phyloP scores from a whole-genome alignment of 164 flowering plant species.

The Vitis amurensis region DNA sequence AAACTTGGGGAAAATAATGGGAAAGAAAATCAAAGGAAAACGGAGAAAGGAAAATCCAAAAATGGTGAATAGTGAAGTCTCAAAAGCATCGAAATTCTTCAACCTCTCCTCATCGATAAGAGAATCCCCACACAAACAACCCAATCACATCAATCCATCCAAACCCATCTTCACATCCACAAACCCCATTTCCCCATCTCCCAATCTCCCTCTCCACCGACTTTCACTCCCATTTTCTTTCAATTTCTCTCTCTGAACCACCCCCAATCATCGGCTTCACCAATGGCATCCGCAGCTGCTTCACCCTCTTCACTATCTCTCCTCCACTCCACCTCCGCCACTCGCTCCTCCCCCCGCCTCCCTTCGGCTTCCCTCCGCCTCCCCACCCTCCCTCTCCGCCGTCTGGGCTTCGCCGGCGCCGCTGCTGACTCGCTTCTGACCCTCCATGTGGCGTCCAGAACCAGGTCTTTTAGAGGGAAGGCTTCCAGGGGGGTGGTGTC shows the following conservation, averaged over 20 bases:
- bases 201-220: not conserved
- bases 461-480: constrained; percentile 23
- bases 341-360: constrained; percentile 9
- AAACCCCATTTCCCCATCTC: constrained; percentile 4
- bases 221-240: not conserved
- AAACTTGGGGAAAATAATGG: too few relatives aligned
- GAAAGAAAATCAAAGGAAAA: too few relatives aligned
- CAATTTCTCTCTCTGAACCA: not conserved
- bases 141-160: too few relatives aligned
- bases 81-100: constrained; percentile 36
- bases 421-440: constrained; percentile 38
- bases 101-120: constrained; percentile 75
- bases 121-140: not conserved
- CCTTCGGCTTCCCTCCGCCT: constrained; percentile 23
- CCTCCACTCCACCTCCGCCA: constrained; percentile 21
- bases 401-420: constrained; percentile 50
- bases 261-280: constrained; percentile 5
- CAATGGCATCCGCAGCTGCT: constrained; percentile 62
- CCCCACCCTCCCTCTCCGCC: constrained; percentile 31
- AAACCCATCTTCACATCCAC: constrained; percentile 18
- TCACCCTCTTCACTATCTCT: constrained; percentile 20
- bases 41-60: not conserved
- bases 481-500: constrained; percentile 40
- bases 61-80: not conserved
- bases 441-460: constrained; percentile 34